Evolutionary conservation across 1,284 basidiomycete species (phyloP), one percentile per base, ranked within the genome.

Genomic region (Meripilus lineatus): DNA sequence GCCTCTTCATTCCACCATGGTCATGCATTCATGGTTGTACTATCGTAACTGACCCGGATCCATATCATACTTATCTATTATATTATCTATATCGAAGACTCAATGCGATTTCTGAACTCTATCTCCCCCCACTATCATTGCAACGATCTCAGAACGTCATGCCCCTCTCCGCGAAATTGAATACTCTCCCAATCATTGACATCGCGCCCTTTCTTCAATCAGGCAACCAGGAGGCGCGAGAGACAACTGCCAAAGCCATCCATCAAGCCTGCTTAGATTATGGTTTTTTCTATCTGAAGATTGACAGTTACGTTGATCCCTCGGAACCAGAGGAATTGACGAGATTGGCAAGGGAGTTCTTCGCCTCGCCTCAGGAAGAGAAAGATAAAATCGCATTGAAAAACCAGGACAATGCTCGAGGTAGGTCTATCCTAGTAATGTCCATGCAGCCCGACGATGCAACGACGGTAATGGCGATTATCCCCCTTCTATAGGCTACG

Each of bases 221-320:
- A 8, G 52, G 60, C 35, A 62, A 69, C 37, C 57, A 61, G 14
- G 52, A 58, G n/a, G 68, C 60, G 15, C 61, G 77, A 24, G 58
- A 68, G 11, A 66, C 71, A 2, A 72, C 75, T 0, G 77, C 85
- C 4, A 67, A 70, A 15, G 75, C 77, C 0, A 64, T 93, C 8
- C 89, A 93, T 58, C 58, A 66, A 1, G 89, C 89, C 11, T 92
- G 88, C 57, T 57, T 83, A 15, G 69, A 86, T 45, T 88, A 80
- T 46, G 91, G 90, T 0, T 93, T 93, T 72, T 91, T 93, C 66
- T 94, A 93, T 61, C 70, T 93, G 39, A 75, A 86, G 45, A 71
- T 91, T 33, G 74, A 76, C 7, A 64, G 71, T 2, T 85, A 72
- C 52, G 62, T 81, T 15, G 66, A 79, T 32, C 62, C 64, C 0